Percentiles rank a stretch among this genome's conserved stretches.
Conservation (phyloP, 75 land plant genomes). For the Selaginella moellendorffii region DNA sequence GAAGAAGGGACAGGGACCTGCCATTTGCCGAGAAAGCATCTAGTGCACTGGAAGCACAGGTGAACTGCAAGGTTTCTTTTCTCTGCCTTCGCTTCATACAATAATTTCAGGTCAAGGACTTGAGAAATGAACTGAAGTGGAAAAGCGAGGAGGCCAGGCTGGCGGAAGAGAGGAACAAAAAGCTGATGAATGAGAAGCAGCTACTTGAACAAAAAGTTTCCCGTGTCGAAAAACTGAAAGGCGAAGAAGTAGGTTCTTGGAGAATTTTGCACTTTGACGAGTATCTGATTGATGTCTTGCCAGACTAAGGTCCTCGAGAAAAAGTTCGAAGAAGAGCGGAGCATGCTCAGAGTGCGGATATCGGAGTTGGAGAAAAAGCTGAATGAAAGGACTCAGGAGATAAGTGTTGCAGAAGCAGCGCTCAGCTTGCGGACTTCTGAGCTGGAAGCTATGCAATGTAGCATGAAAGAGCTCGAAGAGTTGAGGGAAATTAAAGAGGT, state of each 20-base stretch:
- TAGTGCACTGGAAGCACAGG: slow-evolving; percentile 26
- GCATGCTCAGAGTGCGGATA: slow-evolving; percentile 30
- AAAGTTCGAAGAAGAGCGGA: slow-evolving; percentile 56
- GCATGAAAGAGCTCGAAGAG: slow-evolving; percentile 72
- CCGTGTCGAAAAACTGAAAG: slow-evolving; percentile 53
- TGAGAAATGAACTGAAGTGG: slow-evolving; percentile 49
- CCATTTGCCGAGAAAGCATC: slow-evolving; percentile 25
- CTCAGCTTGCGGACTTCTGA: slow-evolving; percentile 40
- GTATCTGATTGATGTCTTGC: background rate
- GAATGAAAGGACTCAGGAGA: slow-evolving; percentile 32
- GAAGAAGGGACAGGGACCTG: slow-evolving; percentile 25
- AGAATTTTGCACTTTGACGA: background rate
- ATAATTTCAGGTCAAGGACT: slow-evolving; percentile 27
- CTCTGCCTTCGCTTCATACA: background rate
- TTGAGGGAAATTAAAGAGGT: slow-evolving; percentile 75
- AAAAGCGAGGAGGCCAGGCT: slow-evolving; percentile 40
- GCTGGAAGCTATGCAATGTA: slow-evolving; percentile 46
- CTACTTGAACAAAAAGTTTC: slow-evolving; percentile 59
- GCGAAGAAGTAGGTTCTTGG: slow-evolving; percentile 40
- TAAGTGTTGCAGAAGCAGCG: slow-evolving; percentile 44
- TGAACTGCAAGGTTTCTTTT: slow-evolving; percentile 8
- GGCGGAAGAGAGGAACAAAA: slow-evolving; percentile 44
- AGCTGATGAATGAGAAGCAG: slow-evolving; percentile 44
- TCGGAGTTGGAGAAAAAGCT: slow-evolving; percentile 66
- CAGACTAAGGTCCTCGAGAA: slow-evolving; percentile 32